Evolutionary conservation across 306 rosid species (phyloP).

Genomic region (Quercus rubra): DNA sequence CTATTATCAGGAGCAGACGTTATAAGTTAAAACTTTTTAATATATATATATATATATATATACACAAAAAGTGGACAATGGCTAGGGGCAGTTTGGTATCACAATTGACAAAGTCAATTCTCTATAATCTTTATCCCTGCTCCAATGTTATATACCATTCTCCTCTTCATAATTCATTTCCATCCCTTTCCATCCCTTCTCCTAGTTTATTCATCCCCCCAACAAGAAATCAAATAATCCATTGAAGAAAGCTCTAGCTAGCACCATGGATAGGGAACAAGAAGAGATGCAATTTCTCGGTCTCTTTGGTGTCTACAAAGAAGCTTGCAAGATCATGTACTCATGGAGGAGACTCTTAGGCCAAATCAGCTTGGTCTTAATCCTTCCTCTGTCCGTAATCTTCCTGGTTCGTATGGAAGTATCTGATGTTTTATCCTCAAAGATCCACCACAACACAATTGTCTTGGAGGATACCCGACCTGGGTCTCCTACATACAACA

Average conservation of each 20-base stretch:
- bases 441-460: conserved; percentile 21
- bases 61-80: no score
- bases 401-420: conserved; percentile 45
- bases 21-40: no score
- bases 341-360: conserved; percentile 54
- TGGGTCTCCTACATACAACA: conserved; percentile 27
- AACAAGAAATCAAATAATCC: not conserved
- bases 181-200: not conserved
- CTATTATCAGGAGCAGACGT: no score
- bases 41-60: no score
- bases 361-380: conserved; percentile 52
- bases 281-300: conserved; percentile 69
- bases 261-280: conserved; percentile 57
- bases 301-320: conserved; percentile 42
- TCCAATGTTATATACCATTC: not conserved
- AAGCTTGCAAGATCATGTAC: conserved; percentile 44
- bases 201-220: no score
- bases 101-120: not conserved
- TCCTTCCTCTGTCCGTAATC: conserved; percentile 69
- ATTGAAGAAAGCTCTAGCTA: not conserved
- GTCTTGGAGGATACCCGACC: conserved; percentile 3
- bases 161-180: no score
- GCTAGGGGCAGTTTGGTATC: not conserved
- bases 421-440: conserved; percentile 37
- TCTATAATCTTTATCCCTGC: conserved; percentile 14